Conservation (phyloP, 371 early-diverging fungal genomes). For the Coemansia sp. region DNA sequence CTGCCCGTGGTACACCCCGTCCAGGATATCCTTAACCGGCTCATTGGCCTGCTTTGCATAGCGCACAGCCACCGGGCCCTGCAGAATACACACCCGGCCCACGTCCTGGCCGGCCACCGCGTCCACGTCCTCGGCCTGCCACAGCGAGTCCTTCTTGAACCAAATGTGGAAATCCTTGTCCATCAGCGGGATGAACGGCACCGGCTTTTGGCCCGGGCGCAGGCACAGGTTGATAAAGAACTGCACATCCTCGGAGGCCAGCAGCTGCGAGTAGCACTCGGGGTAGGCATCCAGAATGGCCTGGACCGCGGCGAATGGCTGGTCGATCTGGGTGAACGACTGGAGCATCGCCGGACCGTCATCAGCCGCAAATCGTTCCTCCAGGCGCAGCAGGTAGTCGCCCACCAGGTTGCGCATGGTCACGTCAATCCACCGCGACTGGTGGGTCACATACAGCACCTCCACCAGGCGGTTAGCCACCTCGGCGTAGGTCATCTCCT, state of each 20-base stretch:
- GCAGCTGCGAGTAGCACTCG: conserved; percentile 71
- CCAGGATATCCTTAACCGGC: conserved; percentile 89
- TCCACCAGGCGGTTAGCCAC: conserved; percentile 82
- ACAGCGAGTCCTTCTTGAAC: conserved; percentile 97
- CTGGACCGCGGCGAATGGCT: conserved; percentile 67
- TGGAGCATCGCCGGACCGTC: conserved; percentile 56
- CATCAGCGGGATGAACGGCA: conserved; percentile 90
- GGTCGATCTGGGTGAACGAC: conserved; percentile 66
- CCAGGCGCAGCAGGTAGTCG: conserved; percentile 86
- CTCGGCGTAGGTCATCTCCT: conserved; percentile 93
- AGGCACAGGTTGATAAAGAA: conserved; percentile 85
- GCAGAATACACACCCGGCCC: conserved; percentile 89
- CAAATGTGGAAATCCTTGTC: conserved; percentile 94
- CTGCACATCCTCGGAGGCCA: conserved; percentile 90
- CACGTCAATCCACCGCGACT: conserved; percentile 85
- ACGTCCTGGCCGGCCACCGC: conserved; percentile 91
- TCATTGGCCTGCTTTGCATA: conserved; percentile 80
- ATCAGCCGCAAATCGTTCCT: conserved; percentile 76
- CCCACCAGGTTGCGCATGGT: conserved; percentile 80
- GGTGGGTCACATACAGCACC: conserved; percentile 77
- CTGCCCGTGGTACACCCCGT: conserved; percentile 82
- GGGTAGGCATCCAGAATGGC: conserved; percentile 81
- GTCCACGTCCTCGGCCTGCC: conserved; percentile 92
- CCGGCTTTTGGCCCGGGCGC: conserved; percentile 87
- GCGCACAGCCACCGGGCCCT: conserved; percentile 90